phyloP scores from a whole-genome alignment of 192 early-diverging fungal species.

The Lunasporangiospora selenospora region DNA sequence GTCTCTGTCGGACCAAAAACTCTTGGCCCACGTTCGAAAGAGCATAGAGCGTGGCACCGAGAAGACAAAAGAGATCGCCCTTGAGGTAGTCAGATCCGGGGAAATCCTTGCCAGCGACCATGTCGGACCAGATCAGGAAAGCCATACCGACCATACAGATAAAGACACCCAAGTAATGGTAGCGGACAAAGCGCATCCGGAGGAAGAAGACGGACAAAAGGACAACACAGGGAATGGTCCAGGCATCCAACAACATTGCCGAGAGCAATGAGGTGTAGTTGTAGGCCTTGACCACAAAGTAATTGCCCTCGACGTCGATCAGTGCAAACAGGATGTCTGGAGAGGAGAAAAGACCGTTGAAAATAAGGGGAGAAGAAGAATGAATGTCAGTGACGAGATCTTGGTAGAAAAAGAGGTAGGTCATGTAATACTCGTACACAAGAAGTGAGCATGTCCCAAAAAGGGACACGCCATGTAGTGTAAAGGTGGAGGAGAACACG shows the following conservation, averaged over 20 bases:
- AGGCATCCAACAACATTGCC: conserved; percentile 79
- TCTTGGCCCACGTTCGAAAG: conserved; percentile 78
- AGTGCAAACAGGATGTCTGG: conserved; percentile 64
- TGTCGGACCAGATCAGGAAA: conserved; percentile 69
- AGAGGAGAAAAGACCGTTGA: neutral
- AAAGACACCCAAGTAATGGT: conserved; percentile 74
- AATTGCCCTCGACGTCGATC: conserved; percentile 85
- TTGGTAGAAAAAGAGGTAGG: too few relatives aligned
- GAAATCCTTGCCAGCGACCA: conserved; percentile 64
- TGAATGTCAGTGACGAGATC: too few relatives aligned
- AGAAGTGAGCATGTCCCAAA: too few relatives aligned
- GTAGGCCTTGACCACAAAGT: conserved; percentile 81
- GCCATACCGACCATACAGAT: conserved; percentile 74
- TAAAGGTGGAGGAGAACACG: conserved; percentile 4
- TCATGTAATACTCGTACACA: too few relatives aligned
- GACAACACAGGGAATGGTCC: conserved; percentile 79
- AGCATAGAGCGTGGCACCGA: conserved; percentile 79
- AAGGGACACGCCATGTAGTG: too few relatives aligned
- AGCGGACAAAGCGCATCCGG: conserved; percentile 65
- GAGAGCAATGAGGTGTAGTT: conserved; percentile 78
- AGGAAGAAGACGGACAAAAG: conserved; percentile 72
- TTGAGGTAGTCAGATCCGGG: conserved; percentile 61
- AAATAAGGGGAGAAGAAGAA: neutral
- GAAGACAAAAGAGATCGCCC: conserved; percentile 75
- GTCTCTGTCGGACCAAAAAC: conserved; percentile 72